A percentile compares a stretch with the other conserved stretches of the same genome.
Evolutionary conservation across 441 rosid genomes (phyloP).

Genomic region (Mallotus japonicus): DNA sequence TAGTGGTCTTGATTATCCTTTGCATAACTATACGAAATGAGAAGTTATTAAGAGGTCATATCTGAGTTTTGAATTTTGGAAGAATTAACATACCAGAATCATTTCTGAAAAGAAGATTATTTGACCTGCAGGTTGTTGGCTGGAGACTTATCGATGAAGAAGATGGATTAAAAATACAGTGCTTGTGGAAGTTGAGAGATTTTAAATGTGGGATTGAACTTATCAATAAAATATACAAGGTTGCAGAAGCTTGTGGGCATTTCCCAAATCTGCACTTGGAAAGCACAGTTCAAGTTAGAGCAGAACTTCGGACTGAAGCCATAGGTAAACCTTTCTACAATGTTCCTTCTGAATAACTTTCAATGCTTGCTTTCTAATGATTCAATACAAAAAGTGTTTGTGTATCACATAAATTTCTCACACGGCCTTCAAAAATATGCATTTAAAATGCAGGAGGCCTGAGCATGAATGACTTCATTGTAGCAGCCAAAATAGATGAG

Average conservation of each 20-base stretch:
- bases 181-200: constrained; percentile 84
- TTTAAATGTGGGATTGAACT: constrained; percentile 78
- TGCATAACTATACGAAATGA: neutral
- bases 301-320: constrained; percentile 74
- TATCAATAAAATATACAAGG: constrained; percentile 64
- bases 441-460: constrained; percentile 64
- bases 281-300: constrained; percentile 70
- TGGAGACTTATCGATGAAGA: constrained; percentile 84
- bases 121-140: constrained; percentile 56
- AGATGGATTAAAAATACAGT: constrained; percentile 64
- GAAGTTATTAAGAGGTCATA: neutral
- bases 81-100: neutral
- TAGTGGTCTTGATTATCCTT: neutral
- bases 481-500: constrained; percentile 85
- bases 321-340: constrained; percentile 47
- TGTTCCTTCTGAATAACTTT: neutral
- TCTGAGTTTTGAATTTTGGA: neutral
- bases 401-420: no score
- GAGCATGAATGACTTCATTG: constrained; percentile 81
- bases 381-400: neutral
- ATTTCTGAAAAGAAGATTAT: neutral
- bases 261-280: constrained; percentile 79
- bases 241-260: constrained; percentile 58
- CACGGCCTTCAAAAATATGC: neutral
- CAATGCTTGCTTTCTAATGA: neutral